phyloP scores from a whole-genome alignment of 345 rosid genomes.

The Lepidium sativum region DNA sequence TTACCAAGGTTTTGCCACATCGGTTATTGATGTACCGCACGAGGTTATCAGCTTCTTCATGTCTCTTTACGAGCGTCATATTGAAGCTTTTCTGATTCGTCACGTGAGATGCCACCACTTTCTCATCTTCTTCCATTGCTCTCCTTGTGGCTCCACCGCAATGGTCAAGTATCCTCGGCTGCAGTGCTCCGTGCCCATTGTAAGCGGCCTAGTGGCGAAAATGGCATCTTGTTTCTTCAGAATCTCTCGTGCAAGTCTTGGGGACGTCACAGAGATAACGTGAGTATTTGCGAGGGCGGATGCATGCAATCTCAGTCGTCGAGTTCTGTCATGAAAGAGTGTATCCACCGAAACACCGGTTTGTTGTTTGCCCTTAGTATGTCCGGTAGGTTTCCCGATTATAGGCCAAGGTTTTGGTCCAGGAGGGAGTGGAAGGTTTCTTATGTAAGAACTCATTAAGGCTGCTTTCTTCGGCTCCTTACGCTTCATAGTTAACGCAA shows the following conservation, averaged over 20 bases:
- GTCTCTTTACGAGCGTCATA: constrained; percentile 9
- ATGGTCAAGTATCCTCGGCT: constrained; percentile 31
- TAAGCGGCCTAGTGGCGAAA: constrained; percentile 34
- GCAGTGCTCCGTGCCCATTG: constrained; percentile 13
- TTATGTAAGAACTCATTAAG: background rate
- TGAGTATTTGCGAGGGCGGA: constrained; percentile 32
- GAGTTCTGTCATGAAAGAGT: constrained; percentile 27
- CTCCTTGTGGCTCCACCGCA: constrained; percentile 27
- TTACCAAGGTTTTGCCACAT: background rate
- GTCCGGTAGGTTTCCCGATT: constrained; percentile 33
- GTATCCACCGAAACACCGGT: constrained; percentile 35
- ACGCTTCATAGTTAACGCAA: background rate
- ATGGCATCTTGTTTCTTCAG: constrained; percentile 31
- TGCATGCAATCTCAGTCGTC: constrained; percentile 34
- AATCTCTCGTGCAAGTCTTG: constrained; percentile 32
- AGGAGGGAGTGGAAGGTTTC: constrained; percentile 29
- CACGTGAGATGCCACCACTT: constrained; percentile 21
- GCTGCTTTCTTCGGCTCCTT: background rate
- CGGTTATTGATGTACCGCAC: constrained; percentile 26
- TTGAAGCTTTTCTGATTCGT: constrained; percentile 12
- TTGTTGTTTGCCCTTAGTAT: constrained; percentile 19
- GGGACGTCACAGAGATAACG: constrained; percentile 34
- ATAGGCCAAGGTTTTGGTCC: constrained; percentile 38
- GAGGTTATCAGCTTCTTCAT: constrained; percentile 42
- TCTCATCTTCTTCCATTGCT: constrained; percentile 48